Base-by-base conservation (phyloP, 2,329 filamentous ascomycete species). In the Paecilomyces formosus region DNA sequence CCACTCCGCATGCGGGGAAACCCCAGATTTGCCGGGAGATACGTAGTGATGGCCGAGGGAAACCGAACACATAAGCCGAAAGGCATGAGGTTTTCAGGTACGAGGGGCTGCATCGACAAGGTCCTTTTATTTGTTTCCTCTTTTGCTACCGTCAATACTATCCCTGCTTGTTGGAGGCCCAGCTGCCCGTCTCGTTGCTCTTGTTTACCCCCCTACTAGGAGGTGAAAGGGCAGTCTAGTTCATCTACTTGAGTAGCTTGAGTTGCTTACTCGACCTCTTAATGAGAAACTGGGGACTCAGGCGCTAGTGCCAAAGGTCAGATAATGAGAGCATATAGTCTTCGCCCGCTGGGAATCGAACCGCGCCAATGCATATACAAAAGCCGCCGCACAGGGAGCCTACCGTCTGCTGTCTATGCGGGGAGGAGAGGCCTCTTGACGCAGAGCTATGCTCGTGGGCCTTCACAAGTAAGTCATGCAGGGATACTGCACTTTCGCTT, bases 391-490 rank as follows among this genome's bases (percentile, higher is more conserved):
- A 31, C 39, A 22, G 26, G 28, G 21, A 56, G 39, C n/a, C 49
- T 55, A 52, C 30, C 49, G 9, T 56, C 35, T 5, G 12, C 24
- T 22, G 24, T 52, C 12, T 18, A 30, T 26, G 9, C 30, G n/a
- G 45, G 61, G 28, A 54, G 52, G 53, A 62, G 69, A n/a, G 60
- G 60, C 31, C 54, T 69, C 35, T 59, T 69, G 31, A 69, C 68
- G 7, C 63, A 66, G 50, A 71, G 69, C 57, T 66, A 71, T 62
- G 62, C 69, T 52, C 63, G 63, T 55, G 72, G 71, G 6, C 67
- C 71, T 26, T 64, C 61, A 28, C 64, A 68, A 64, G 71, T 73
- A 55, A 58, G 65, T 21, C 24, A 21, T 35, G 28, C 13, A 8
- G 28, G 18, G 18, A 31, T 50, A 18, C 31, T 18, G 21, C 31